Percentiles rank a stretch among this genome's conserved stretches.
phyloP scores from a whole-genome alignment of 2,329 filamentous ascomycete species.

The Epichloe uncinata region DNA sequence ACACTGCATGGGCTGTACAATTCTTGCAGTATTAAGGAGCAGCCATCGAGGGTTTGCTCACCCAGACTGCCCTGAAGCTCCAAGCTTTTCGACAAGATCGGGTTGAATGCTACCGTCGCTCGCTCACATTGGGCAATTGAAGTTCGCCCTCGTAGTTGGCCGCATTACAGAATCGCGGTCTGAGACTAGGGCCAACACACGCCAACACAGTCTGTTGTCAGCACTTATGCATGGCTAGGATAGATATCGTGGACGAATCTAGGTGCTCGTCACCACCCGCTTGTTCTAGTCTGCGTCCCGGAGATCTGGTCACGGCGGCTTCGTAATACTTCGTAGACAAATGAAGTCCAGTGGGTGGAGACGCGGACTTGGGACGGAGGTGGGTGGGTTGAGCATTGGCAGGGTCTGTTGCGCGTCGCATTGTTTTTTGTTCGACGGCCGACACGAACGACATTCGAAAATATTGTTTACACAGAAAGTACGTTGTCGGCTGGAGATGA shows the following conservation, averaged over 20 bases:
- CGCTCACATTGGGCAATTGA: background rate
- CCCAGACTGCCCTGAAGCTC: too few relatives aligned
- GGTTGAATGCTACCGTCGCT: background rate
- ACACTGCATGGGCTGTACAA: background rate
- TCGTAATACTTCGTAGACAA: constrained; percentile 12
- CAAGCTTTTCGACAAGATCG: too few relatives aligned
- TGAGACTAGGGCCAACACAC: background rate
- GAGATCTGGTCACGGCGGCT: constrained; percentile 23
- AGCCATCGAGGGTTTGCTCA: too few relatives aligned
- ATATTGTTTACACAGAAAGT: too few relatives aligned
- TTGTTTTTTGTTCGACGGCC: too few relatives aligned
- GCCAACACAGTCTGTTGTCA: background rate
- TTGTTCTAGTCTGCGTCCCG: constrained; percentile 9
- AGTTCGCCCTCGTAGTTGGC: background rate
- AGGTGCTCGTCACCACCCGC: background rate
- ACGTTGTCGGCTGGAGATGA: too few relatives aligned
- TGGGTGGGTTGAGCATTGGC: too few relatives aligned
- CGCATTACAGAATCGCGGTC: background rate
- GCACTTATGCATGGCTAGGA: background rate
- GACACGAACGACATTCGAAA: too few relatives aligned
- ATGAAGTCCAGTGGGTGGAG: background rate
- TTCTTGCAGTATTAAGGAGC: too few relatives aligned
- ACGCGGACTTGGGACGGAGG: background rate
- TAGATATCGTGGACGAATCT: background rate
- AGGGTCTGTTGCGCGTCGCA: too few relatives aligned